Conservation (phyloP, 495 filamentous ascomycete genomes). For the Symbiotaphrina buchneri region DNA sequence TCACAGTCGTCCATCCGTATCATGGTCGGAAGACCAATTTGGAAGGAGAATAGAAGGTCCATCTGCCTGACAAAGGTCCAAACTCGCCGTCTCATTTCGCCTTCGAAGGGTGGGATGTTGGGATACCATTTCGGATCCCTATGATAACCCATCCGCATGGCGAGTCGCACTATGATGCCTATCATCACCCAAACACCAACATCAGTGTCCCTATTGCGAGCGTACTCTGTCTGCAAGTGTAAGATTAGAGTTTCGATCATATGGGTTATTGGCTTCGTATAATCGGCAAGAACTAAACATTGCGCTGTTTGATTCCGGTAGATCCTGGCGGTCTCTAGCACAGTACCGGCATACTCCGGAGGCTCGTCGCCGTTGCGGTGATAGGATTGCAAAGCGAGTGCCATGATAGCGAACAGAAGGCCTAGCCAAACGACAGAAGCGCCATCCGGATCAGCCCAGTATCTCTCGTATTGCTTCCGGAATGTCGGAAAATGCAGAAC, state of each 20-base stretch:
- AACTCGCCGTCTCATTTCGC: slow-evolving; percentile 73
- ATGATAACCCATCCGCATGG: slow-evolving; percentile 92
- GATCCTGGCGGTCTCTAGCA: slow-evolving; percentile 52
- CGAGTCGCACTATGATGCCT: slow-evolving; percentile 60
- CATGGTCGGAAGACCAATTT: slow-evolving; percentile 78
- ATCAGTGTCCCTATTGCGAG: slow-evolving; percentile 58
- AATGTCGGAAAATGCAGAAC: slow-evolving; percentile 78
- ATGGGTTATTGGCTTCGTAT: slow-evolving; percentile 63
- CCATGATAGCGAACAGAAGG: slow-evolving; percentile 70
- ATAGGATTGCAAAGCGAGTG: slow-evolving; percentile 80
- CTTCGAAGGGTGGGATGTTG: slow-evolving; percentile 66
- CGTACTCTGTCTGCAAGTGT: slow-evolving; percentile 63
- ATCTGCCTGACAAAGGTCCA: slow-evolving; percentile 69
- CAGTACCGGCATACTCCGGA: slow-evolving; percentile 48
- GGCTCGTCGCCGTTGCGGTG: slow-evolving; percentile 79
- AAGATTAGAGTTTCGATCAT: slow-evolving; percentile 81
- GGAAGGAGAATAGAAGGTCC: slow-evolving; percentile 79
- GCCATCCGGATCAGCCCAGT: slow-evolving; percentile 69
- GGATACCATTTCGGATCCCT: slow-evolving; percentile 72
- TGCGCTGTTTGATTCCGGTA: slow-evolving; percentile 72
- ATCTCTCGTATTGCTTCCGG: slow-evolving; percentile 59
- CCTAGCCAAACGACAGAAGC: slow-evolving; percentile 77
- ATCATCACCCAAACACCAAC: slow-evolving; percentile 61
- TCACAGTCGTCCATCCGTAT: slow-evolving; percentile 66
- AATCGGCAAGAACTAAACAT: slow-evolving; percentile 71